Evolutionary conservation across 1,284 basidiomycete species (phyloP).

Genomic region (Rhodotorula sp.): DNA sequence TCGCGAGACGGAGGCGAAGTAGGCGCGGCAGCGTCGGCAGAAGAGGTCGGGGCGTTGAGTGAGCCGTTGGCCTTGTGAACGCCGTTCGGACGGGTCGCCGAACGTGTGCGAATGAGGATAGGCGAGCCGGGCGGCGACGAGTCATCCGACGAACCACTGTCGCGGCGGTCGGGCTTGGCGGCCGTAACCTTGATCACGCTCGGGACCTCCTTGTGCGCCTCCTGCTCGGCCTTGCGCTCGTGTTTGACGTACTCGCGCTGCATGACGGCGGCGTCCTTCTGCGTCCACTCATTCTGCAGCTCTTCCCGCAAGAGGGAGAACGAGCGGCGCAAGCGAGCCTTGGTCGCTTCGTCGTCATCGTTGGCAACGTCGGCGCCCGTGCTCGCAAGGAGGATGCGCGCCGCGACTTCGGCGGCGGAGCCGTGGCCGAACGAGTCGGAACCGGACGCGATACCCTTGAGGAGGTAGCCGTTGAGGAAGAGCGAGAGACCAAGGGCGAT

Average conservation of each 20-base stretch:
- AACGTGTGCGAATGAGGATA: conserved; percentile 41
- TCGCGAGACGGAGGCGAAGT: conserved; percentile 17
- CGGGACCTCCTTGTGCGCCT: conserved; percentile 36
- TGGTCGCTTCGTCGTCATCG: conserved; percentile 41
- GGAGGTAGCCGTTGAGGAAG: conserved; percentile 87
- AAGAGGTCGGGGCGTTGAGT: background rate
- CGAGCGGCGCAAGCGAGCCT: conserved; percentile 25
- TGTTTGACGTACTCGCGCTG: conserved; percentile 42
- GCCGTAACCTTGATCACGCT: conserved; percentile 28
- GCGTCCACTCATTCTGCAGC: conserved; percentile 45
- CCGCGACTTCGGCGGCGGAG: conserved; percentile 52
- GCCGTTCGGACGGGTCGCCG: conserved; percentile 17
- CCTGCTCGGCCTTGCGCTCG: conserved; percentile 34
- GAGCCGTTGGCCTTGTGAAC: background rate
- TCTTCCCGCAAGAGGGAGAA: conserved; percentile 34
- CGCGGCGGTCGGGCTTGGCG: conserved; percentile 16
- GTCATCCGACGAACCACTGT: conserved; percentile 37
- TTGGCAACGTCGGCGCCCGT: conserved; percentile 50
- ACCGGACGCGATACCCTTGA: conserved; percentile 65
- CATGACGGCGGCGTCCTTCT: conserved; percentile 43
- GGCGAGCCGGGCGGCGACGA: conserved; percentile 44
- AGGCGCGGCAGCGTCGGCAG: conserved; percentile 6
- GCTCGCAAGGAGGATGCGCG: conserved; percentile 47
- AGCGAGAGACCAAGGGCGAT: conserved; percentile 82
- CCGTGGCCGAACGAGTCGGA: conserved; percentile 54